Base-by-base conservation (phyloP, 169 alveolate species). In the Pseudocohnilembus persalinus region DNA sequence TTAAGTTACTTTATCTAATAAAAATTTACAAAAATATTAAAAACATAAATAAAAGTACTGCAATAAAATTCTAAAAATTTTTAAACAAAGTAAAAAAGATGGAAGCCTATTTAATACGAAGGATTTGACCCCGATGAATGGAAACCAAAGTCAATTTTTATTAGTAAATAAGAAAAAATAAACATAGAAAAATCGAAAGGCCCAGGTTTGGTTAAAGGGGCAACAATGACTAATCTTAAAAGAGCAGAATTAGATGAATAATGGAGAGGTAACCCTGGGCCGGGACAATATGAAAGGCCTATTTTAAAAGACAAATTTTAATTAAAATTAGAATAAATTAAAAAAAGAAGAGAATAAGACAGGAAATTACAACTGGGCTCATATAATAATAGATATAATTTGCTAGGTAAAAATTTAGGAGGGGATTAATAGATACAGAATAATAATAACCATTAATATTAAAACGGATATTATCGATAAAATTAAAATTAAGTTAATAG, bases 331-430 rank as follows among this genome's bases (percentile, higher is more conserved):
- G 49, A 82, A 73, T 73, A 73, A 33, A 80, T 29, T 28, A 30
- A 82, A 16, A 73, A 35, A 81, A 80, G 81, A n/a, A 82, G 87
- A 82, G 29, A 74, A 34, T 82, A 73, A 33, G 87, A 49, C 20
- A 49, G 68, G 20, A 49, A 20, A 49, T 49, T 11, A 20, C 20
- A 49, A 49, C 20, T 49, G 68, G 68, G 20, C 68, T 49, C 20
- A 49, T 49, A 49, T 49, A 4, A 20, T 49, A 49, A 49, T 11
- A 49, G 68, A 4, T 20, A 11, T 49, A 49, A 11, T n/a, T n/a
- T n/a, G n/a, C n/a, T n/a, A n/a, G n/a, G n/a, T n/a, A n/a, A n/a
- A n/a, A n/a, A n/a, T n/a, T n/a, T n/a, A n/a, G n/a, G n/a, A n/a
- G n/a, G n/a, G n/a, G n/a, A n/a, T n/a, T n/a, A n/a, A n/a, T n/a